These are phyloP conservation scores for Debaryomyces subglobosus DNA, from an alignment of 1,139 yeast species.

Conservation along the genomic window DNA sequence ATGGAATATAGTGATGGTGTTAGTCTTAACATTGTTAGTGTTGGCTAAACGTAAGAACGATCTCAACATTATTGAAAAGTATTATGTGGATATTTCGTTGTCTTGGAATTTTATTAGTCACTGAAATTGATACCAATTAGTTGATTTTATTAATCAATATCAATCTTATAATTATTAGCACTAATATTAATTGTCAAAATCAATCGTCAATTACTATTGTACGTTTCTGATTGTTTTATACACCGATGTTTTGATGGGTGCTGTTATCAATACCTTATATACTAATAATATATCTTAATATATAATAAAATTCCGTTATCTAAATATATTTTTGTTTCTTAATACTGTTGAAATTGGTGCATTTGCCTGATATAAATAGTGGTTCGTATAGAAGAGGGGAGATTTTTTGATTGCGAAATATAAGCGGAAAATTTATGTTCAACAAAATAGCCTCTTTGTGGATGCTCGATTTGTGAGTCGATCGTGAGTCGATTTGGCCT, in stretches of 20 bases:
- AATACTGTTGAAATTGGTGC: neutral
- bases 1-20: constrained; percentile 34
- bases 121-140: neutral
- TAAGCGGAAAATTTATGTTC: constrained; percentile 3
- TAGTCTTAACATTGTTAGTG: constrained; percentile 5
- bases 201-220: neutral
- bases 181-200: neutral
- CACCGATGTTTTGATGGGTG: neutral
- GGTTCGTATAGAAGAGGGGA: constrained; percentile 4
- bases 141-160: neutral
- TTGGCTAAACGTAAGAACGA: constrained; percentile 14
- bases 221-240: neutral
- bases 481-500: neutral
- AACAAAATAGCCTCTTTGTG: constrained; percentile 4
- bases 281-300: neutral
- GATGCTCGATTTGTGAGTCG: constrained; percentile 5
- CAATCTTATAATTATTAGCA: too few relatives aligned
- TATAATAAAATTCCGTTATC: neutral
- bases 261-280: neutral
- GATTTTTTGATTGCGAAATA: constrained; percentile 1
- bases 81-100: neutral
- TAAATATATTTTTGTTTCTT: neutral
- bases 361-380: neutral
- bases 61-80: constrained; percentile 9
- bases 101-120: too few relatives aligned